Percentiles rank a stretch among this genome's conserved stretches.
Evolutionary conservation across 805 yeast species (phyloP).

Genomic region (Schizosaccharomyces octosporus): DNA sequence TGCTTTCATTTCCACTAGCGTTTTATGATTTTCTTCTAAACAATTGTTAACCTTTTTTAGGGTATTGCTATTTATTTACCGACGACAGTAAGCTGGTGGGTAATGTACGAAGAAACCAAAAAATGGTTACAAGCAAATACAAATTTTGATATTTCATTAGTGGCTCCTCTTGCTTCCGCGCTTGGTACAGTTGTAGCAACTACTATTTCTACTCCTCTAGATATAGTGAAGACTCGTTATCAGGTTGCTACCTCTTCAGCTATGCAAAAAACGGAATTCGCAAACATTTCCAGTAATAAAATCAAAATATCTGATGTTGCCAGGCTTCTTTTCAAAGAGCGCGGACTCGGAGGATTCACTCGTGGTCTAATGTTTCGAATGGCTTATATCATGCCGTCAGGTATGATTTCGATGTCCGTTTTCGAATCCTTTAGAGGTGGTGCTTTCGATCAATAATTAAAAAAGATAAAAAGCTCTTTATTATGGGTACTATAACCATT

Average conservation of each 20-base stretch:
- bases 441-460: not conserved
- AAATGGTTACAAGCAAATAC: not conserved
- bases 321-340: not conserved
- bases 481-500: no score
- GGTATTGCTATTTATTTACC: conserved; percentile 19
- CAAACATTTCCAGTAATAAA: not conserved
- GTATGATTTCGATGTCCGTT: conserved; percentile 2
- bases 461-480: no score
- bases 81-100: conserved; percentile 19
- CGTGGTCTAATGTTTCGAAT: conserved; percentile 1
- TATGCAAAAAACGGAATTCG: not conserved
- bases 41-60: not conserved
- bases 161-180: conserved; percentile 12
- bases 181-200: conserved; percentile 16
- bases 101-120: conserved; percentile 12
- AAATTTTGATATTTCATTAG: not conserved
- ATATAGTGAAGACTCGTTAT: conserved; percentile 21
- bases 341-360: not conserved
- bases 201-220: conserved; percentile 17
- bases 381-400: not conserved
- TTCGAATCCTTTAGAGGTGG: not conserved
- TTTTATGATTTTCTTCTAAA: not conserved
- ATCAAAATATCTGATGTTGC: not conserved
- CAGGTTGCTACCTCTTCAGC: conserved; percentile 10
- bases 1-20: not conserved